Base-by-base conservation (phyloP, 2,329 filamentous ascomycete genomes). In the Colletotrichum tropicale region DNA sequence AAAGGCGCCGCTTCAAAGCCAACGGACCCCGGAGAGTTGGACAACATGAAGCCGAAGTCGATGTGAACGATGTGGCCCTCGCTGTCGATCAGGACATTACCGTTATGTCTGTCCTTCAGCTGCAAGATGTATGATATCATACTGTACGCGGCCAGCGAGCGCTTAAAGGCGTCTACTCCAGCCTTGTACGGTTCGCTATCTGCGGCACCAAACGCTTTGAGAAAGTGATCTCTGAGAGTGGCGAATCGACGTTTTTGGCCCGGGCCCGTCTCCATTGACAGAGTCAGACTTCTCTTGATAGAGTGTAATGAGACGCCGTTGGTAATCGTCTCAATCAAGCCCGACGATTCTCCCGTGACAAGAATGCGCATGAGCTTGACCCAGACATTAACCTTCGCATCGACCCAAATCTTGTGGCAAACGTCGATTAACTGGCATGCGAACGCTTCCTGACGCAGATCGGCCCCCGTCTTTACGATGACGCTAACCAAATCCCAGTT, bases 11-110 rank as follows among this genome's bases (percentile, higher is more conserved):
- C 95, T 85, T 97, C 95, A 80, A 97, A 97, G 4, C 94, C 94
- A 81, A 97, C 94, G 10, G 93, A 94, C 0, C 95, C 95, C 0
- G 95, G 95, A 2, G 94, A 96, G 83, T 97, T 97, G 62, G 94
- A 96, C 38, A 97, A 88, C 94, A 97, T 96, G 83, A 97, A 97
- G 71, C 95, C 95, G 83, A 97, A 97, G 84, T 97, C 95, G 76
- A 97, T 97, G 82, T 97, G 95, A 76, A 97, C 93, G 72, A 96
- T 96, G 82, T 97, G 95, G 12, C 95, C 95, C 83, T 95, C 93
- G 80, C 94, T 95, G 83, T 96, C 95, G 80, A 97, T 94, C 75
- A 97, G 89, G 16, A 97, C 94, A 81, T 97, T 97, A 70, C 95
- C 95, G 81, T 97, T 97, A 83, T 97, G 95, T 15, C 95, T 90